A percentile compares a stretch with the other conserved stretches of the same genome.
Conservation (phyloP, 768 basidiomycete species). For the Naganishia vaughanmartiniae region DNA sequence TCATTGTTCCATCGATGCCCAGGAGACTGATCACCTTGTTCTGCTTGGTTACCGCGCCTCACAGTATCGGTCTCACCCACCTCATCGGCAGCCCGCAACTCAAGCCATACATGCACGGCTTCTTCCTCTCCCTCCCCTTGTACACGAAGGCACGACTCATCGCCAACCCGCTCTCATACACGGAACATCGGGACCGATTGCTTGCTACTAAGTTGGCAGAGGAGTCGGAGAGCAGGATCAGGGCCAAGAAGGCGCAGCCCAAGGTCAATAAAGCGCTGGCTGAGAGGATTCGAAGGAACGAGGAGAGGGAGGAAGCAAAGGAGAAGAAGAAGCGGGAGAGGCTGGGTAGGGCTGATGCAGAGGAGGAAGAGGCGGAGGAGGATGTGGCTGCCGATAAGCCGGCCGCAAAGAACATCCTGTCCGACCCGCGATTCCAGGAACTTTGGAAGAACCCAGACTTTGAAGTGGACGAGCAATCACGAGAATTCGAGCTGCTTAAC, state of each 20-base stretch:
- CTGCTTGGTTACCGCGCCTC: conserved; percentile 54
- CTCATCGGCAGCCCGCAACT: conserved; percentile 90
- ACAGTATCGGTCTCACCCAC: conserved; percentile 77
- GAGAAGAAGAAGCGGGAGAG: conserved; percentile 51
- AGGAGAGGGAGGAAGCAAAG: conserved; percentile 59
- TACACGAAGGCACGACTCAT: conserved; percentile 95
- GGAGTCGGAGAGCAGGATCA: conserved; percentile 87
- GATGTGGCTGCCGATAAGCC: conserved; percentile 14
- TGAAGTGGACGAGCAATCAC: conserved; percentile 78
- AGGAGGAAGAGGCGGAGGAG: conserved; percentile 55
- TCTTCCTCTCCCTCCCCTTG: conserved; percentile 91
- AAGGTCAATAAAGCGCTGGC: conserved; percentile 86
- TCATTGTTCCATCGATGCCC: not conserved
- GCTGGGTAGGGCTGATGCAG: conserved; percentile 50
- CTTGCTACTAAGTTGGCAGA: conserved; percentile 87
- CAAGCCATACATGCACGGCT: conserved; percentile 99
- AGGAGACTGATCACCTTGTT: not conserved
- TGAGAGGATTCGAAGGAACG: conserved; percentile 65
- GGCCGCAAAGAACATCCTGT: conserved; percentile 47
- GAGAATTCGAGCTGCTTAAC: conserved; percentile 90
- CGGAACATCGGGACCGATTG: conserved; percentile 85
- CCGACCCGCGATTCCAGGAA: conserved; percentile 82
- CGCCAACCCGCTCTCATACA: conserved; percentile 92
- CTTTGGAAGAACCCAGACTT: conserved; percentile 90
- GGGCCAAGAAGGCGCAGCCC: conserved; percentile 68